phyloP scores from a whole-genome alignment of 208 protist genomes.

The Leishmania aethiopica region DNA sequence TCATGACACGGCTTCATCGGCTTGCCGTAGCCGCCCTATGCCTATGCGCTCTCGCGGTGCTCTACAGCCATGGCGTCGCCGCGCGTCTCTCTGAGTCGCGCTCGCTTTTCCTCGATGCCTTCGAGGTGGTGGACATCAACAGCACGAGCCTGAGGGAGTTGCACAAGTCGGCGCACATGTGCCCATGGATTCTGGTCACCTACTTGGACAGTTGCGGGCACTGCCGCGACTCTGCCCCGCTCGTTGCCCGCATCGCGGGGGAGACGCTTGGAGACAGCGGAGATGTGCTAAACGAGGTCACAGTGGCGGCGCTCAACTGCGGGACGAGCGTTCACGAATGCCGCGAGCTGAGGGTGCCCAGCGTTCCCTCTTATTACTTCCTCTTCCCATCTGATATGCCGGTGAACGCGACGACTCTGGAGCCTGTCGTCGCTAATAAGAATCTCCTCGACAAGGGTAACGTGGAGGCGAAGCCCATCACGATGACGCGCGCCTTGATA shows the following conservation, averaged over 20 bases:
- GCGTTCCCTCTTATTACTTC: conserved; percentile 44
- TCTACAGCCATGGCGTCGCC: not conserved
- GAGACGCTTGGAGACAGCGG: conserved; percentile 7
- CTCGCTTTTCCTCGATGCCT: conserved; percentile 20
- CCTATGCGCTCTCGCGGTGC: not conserved
- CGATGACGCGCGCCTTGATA: conserved; percentile 6
- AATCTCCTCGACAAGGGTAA: not conserved
- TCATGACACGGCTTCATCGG: not conserved
- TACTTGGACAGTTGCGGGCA: conserved; percentile 63
- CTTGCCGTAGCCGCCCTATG: not conserved
- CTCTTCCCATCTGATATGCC: conserved; percentile 26
- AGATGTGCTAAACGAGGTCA: conserved; percentile 21
- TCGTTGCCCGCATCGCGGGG: conserved; percentile 5
- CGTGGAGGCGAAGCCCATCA: not conserved
- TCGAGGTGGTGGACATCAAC: conserved; percentile 18
- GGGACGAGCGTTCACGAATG: conserved; percentile 31
- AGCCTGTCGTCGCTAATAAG: conserved; percentile 2
- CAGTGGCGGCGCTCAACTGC: conserved; percentile 58
- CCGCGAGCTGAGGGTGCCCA: conserved; percentile 21
- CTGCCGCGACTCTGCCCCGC: conserved; percentile 45
- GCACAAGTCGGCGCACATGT: conserved; percentile 39
- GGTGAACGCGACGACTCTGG: not conserved
- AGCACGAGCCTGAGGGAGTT: conserved; percentile 19
- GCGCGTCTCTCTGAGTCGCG: not conserved
- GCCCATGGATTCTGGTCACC: conserved; percentile 66